Evolutionary conservation across 805 yeast genomes (phyloP), one percentile per base, ranked within the genome.

Genomic region (Myxozyma monticola): DNA sequence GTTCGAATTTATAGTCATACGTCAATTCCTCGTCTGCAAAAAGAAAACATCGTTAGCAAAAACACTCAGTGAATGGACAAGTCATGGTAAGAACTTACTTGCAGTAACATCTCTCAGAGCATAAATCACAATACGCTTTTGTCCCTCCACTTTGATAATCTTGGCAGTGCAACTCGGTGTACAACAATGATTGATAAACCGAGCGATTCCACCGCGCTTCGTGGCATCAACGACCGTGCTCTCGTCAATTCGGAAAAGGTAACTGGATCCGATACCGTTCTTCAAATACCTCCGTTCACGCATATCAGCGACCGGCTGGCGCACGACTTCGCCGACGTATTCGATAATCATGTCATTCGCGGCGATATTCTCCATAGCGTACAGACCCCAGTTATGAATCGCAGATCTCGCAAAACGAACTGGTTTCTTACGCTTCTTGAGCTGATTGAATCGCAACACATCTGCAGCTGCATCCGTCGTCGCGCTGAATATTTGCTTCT

Each of bases 161-260:
- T 90, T 91, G 1, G 99, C 98, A 0, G 96, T 89, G 70, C 99
- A 93, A 60, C 96, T 89, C 1, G 99, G 99, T 45, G 85, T 86
- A 71, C 99, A 93, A 66, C 97, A 89, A 67, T 93, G 99, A 62
- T 93, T 93, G 66, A 93, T 93, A 64, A 93, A 93, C 43, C 99
- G 75, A 0, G 99, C 98, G 62, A 90, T 90, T 2, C 98, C 97
- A 24, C 99, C 99, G 57, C 84, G 86, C 65, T 90, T 91, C 0
- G 98, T 91, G 5, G 99, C 99, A 71, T 93, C 99, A 48, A 93
- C 86, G 7, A 93, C 97, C 0, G 95, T 88, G 59, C 86, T 86
- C 64, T 89, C 96, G 65, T 93, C 98, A 37, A 93, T 83, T 57
- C 98, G 75, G 70, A 93, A 93, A 47, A 93, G 71, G 66, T 93